phyloP scores from a whole-genome alignment of 768 basidiomycete species.

The Inosperma sp. region DNA sequence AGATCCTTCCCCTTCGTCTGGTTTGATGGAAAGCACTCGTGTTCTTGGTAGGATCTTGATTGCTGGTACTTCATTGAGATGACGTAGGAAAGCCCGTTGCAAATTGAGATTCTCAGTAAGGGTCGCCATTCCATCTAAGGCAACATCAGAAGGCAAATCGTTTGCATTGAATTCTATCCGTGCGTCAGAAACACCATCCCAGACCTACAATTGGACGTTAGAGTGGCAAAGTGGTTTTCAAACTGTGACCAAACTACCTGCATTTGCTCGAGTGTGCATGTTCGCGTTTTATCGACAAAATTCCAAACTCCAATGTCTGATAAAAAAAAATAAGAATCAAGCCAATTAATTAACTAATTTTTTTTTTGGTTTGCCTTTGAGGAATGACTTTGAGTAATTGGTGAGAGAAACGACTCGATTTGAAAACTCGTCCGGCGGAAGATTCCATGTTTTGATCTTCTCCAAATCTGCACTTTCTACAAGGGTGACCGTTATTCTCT shows the following conservation, averaged over 20 bases:
- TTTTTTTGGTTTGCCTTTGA: conserved; percentile 47
- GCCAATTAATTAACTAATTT: background rate
- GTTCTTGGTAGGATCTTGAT: conserved; percentile 67
- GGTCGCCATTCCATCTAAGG: conserved; percentile 58
- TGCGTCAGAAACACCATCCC: conserved; percentile 87
- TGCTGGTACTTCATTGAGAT: conserved; percentile 46
- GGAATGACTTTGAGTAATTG: conserved; percentile 60
- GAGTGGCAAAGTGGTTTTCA: background rate
- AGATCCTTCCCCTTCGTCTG: conserved; percentile 48
- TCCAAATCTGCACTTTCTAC: conserved; percentile 79
- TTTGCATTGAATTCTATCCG: conserved; percentile 66
- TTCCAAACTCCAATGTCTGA: conserved; percentile 83
- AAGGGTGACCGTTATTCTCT: conserved; percentile 59
- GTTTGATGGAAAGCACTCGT: conserved; percentile 67
- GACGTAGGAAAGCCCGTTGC: conserved; percentile 74
- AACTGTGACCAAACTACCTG: conserved; percentile 45
- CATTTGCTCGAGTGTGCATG: conserved; percentile 77
- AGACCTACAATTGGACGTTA: conserved; percentile 49
- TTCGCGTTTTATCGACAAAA: conserved; percentile 62
- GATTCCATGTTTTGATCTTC: conserved; percentile 64
- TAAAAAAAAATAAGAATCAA: conserved; percentile 6
- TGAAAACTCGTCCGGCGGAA: conserved; percentile 52
- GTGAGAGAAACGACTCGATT: conserved; percentile 88
- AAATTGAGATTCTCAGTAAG: conserved; percentile 92
- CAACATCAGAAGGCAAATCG: conserved; percentile 34